Evolutionary conservation across 441 rosid genomes (phyloP).

Genomic region (Arabidopsis lyrata): DNA sequence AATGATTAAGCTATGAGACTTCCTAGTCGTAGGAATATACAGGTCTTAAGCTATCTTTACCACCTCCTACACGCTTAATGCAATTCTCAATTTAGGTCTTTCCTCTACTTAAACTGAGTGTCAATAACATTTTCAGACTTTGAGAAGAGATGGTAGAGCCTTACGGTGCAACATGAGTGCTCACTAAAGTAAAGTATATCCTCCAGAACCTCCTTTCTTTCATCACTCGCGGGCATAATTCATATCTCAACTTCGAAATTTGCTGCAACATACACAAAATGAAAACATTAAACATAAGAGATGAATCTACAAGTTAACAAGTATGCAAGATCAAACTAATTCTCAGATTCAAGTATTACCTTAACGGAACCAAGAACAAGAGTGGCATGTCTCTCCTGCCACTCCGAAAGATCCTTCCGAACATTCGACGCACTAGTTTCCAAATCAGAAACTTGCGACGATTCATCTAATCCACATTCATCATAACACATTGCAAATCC

Average conservation of each 20-base stretch:
- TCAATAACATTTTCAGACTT: neutral
- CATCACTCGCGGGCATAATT: slow-evolving; percentile 72
- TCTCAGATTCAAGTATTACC: slow-evolving; percentile 39
- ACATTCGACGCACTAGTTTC: slow-evolving; percentile 54
- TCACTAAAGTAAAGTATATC: slow-evolving; percentile 73
- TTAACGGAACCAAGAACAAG: slow-evolving; percentile 73
- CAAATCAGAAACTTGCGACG: slow-evolving; percentile 46
- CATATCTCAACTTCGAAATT: slow-evolving; percentile 68
- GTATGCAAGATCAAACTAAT: neutral
- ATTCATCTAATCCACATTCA: slow-evolving; percentile 38
- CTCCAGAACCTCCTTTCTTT: slow-evolving; percentile 75
- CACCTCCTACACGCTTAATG: slow-evolving; percentile 1
- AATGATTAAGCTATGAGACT: slow-evolving; percentile 1
- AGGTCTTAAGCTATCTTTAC: slow-evolving; percentile 12
- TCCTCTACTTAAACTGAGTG: neutral
- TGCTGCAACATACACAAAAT: slow-evolving; percentile 50
- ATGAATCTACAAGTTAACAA: neutral
- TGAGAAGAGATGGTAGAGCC: slow-evolving; percentile 30
- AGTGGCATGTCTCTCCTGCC: slow-evolving; percentile 79
- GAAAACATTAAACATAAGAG: neutral
- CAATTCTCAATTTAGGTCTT: slow-evolving; percentile 8
- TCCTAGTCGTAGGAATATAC: neutral
- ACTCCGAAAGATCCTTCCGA: slow-evolving; percentile 67
- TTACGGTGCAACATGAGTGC: slow-evolving; percentile 76
- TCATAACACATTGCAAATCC: slow-evolving; percentile 13